phyloP scores from a whole-genome alignment of 768 basidiomycete genomes.

The Russula emetica region DNA sequence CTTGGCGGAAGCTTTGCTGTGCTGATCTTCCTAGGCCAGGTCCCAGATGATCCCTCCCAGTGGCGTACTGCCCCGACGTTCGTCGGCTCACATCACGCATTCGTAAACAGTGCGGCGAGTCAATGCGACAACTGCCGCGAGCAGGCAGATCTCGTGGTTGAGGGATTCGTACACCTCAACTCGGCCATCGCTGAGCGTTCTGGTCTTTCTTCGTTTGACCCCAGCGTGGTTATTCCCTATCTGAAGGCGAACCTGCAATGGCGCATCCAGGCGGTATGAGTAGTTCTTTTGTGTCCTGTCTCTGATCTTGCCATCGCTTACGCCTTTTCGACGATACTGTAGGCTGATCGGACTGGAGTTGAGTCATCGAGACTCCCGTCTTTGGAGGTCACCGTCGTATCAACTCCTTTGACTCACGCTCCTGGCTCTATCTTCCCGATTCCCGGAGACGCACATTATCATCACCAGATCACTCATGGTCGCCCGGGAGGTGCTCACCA shows the following conservation, averaged over 20 bases:
- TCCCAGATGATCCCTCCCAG: conserved; percentile 37
- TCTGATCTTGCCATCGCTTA: neutral
- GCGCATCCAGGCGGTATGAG: conserved; percentile 32
- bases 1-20: conserved; percentile 42
- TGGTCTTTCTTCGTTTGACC: conserved; percentile 35
- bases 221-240: conserved; percentile 39
- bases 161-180: conserved; percentile 46
- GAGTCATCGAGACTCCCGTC: conserved; percentile 7
- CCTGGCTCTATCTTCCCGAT: conserved; percentile 17
- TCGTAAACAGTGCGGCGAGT: conserved; percentile 37
- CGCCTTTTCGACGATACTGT: neutral
- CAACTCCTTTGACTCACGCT: conserved; percentile 8
- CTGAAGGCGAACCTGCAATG: conserved; percentile 39
- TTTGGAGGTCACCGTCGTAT: conserved; percentile 20
- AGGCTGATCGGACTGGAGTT: conserved; percentile 12
- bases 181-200: conserved; percentile 30
- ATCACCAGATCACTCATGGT: conserved; percentile 22
- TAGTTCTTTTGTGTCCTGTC: neutral
- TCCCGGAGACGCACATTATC: conserved; percentile 6
- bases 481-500: conserved; percentile 14
- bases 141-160: conserved; percentile 33
- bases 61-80: conserved; percentile 38
- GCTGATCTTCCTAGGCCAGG: conserved; percentile 44
- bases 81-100: conserved; percentile 44
- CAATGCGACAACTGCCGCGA: conserved; percentile 41